Evolutionary conservation across 2,329 filamentous ascomycete species (phyloP), one percentile per base, ranked within the genome.

Genomic region (Neofusicoccum sp.): DNA sequence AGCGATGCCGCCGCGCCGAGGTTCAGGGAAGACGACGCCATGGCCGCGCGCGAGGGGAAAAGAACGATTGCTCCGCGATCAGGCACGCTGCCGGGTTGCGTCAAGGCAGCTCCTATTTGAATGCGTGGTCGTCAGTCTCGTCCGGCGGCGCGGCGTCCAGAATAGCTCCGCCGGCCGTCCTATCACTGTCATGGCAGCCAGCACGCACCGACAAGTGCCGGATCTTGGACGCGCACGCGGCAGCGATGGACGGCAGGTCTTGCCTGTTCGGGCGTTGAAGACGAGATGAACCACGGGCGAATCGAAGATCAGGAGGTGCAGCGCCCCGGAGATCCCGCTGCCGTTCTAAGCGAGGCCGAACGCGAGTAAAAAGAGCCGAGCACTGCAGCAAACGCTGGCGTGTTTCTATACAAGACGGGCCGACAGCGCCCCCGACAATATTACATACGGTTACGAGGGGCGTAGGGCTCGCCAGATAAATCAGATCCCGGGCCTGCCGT

Each of bases 1-100:
- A 62, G 33, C 11, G 60, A 56, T 12, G 47, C 14, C 33, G 60
- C 48, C 33, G 60, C 48, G 31, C 39, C 48, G 41, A 62, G 49
- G 37, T 56, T 14, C 33, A n/a, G 22, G 33, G 29, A 9, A 12
- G 60, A 31, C 16, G 56, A 31, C 16, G 56, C 33, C 60, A 62
- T 62, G 31, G 29, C 48, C 47, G 47, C 12, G 44, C 16, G 14
- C 37, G 36, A n/a, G 14, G n/a, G 2, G 31, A 7, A 45, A 14
- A 31, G 22, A 43, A 29, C 16, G 54, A 28, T 31, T 44, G 16
- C 41, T 28, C n/a, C 41, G 22, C 28, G 28, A 28, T 28, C 34
- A 52, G n/a, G 48, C 48, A 52, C 37, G 33, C 29, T 52, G 8
- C 36, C 11, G 22, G 22, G 22, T 22, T 22, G 22, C 22, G 22